These are phyloP conservation scores for Apiospora rasikravindrae DNA, from an alignment of 2,329 filamentous ascomycete genomes.

Conservation along the genomic window DNA sequence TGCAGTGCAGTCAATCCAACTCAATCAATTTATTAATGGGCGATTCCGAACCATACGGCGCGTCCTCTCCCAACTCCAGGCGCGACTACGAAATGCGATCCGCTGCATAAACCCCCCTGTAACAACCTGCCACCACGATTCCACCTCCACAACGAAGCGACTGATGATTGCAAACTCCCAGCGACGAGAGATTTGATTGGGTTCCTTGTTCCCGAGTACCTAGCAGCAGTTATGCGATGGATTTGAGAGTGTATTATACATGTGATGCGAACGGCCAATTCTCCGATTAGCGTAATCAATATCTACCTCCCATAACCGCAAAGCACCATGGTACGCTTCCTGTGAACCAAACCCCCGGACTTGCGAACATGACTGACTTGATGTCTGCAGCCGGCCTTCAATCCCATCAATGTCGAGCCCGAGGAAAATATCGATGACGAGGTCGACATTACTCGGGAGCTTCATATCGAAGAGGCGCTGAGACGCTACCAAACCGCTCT, in stretches of 20 bases:
- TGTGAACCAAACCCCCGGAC: background rate
- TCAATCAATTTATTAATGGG: background rate
- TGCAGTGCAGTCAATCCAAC: background rate
- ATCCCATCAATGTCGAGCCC: constrained; percentile 90
- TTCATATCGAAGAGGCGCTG: constrained; percentile 94
- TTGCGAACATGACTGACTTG: background rate
- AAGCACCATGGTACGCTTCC: background rate
- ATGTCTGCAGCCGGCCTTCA: constrained; percentile 64
- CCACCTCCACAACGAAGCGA: background rate
- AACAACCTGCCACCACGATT: background rate
- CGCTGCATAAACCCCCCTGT: constrained; percentile 1
- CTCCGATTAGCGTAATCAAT: constrained; percentile 2
- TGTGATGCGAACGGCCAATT: constrained; percentile 8
- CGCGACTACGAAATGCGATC: constrained; percentile 9
- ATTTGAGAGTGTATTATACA: background rate
- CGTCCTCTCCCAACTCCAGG: constrained; percentile 1
- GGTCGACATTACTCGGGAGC: constrained; percentile 91
- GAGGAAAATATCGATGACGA: constrained; percentile 91
- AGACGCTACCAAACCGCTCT: constrained; percentile 93
- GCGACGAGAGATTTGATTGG: background rate
- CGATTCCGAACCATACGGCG: background rate
- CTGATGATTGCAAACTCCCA: background rate
- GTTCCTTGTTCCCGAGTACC: background rate
- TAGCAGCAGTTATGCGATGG: constrained; percentile 3
- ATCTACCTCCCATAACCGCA: background rate